These are phyloP conservation scores for Dillenia turbinata DNA, from an alignment of 164 flowering plant genomes.

Conservation along the genomic window DNA sequence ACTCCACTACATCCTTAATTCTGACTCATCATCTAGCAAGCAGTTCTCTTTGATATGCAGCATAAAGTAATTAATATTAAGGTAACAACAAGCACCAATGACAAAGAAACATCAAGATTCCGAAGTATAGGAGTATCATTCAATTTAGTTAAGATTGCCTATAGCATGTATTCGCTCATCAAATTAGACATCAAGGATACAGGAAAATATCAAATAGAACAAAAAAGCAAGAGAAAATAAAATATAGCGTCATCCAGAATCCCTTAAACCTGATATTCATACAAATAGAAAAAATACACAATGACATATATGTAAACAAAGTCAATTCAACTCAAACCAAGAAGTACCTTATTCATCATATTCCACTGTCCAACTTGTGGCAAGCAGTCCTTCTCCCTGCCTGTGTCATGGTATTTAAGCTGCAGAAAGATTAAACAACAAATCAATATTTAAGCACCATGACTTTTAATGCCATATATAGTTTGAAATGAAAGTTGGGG, in stretches of 20 bases:
- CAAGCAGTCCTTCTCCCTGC: conserved; percentile 79
- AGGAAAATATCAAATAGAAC: background rate
- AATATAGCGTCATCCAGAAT: background rate
- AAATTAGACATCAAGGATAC: too few relatives aligned
- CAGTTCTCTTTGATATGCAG: too few relatives aligned
- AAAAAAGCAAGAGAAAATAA: background rate
- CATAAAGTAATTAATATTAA: too few relatives aligned
- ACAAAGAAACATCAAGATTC: too few relatives aligned
- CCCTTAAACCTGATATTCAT: too few relatives aligned
- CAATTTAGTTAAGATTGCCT: too few relatives aligned
- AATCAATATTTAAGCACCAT: background rate
- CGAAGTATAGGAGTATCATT: too few relatives aligned
- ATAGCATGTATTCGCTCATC: too few relatives aligned
- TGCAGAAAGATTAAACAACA: conserved; percentile 21
- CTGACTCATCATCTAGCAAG: too few relatives aligned
- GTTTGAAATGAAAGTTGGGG: background rate
- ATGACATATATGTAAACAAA: background rate
- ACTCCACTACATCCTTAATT: too few relatives aligned
- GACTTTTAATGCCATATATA: too few relatives aligned
- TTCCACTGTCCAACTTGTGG: conserved; percentile 98
- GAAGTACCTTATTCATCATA: conserved; percentile 81
- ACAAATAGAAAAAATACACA: background rate
- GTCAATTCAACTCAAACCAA: background rate
- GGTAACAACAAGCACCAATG: too few relatives aligned
- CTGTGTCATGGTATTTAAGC: conserved; percentile 96